Base-by-base conservation (phyloP, 129 eudicot species). In the Mikania micrantha region DNA sequence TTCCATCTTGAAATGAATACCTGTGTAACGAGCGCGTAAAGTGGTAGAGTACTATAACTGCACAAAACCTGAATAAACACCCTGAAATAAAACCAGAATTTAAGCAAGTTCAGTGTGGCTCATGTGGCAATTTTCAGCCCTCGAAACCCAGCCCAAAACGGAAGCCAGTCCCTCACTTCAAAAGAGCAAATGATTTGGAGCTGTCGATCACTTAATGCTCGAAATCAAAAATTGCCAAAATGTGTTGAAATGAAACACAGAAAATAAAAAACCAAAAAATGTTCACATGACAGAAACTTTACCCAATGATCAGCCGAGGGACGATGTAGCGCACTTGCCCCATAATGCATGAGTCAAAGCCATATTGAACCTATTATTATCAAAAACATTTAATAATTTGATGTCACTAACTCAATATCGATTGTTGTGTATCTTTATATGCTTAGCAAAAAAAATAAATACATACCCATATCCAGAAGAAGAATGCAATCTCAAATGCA, bases 281-380 rank as follows among this genome's bases (percentile, higher is more conserved):
- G 35, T 12, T 71, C n/a, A 24, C 3, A 52, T 16, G 22, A 7
- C 11, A 63, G 69, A 61, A 17, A 10, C 5, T 6, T n/a, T 85
- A 89, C 96, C 94, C 96, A 12, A 89, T 81, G 11, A 89, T 64
- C 27, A 89, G 84, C 52, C 96, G 74, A 1, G 96, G 94, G 68
- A 89, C 42, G 49, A 82, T 83, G 72, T 78, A 89, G 17, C 86
- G 80, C 29, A 83, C 74, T 41, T 78, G 65, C 34, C 90, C 96
- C 94, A 89, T 89, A 15, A 89, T 89, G 88, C 96, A 89, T 0
- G 96, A 89, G 74, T 86, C 83, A 45, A 89, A 89, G 2, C 80
- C 78, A 60, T 80, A 89, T 61, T 79, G 85, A 27, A 79, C 80
- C 96, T 86, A 67, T 42, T 11, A 74, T 48, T 17, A 36, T 25